Base-by-base conservation (phyloP, 2,329 filamentous ascomycete genomes). In the Pseudocercospora crystallina region DNA sequence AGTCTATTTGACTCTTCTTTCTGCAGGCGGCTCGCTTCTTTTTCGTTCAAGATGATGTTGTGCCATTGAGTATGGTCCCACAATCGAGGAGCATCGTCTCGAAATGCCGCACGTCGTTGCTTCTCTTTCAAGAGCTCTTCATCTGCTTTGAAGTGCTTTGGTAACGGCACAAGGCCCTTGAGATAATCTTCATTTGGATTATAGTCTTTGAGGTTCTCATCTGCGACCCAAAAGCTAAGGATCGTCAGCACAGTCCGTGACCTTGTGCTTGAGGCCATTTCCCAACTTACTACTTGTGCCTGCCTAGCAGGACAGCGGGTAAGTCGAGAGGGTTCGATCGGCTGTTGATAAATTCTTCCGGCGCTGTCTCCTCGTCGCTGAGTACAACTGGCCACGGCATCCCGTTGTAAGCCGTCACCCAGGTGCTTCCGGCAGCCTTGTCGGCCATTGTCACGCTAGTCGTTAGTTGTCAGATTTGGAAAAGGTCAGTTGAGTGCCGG, bases 351-450 rank as follows among this genome's bases (percentile, higher is more conserved):
- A 59, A 61, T 2, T 15, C 8, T 9, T 37, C n/a, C 2, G 60
- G 60, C 8, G 46, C 26, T 3, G 41, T 31, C 2, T 49, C 32
- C 9, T 51, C 53, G 38, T 45, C 40, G 42, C 60, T 60, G 3
- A 64, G 30, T 39, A 64, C 52, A 0, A 61, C 56, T 30, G 60
- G 61, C 60, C 60, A 64, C 8, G 36, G 31, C 31, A 50, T 41
- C 1, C 46, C 48, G 0, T 54, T 41, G 38, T 54, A 51, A 13
- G 26, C 34, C 13, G 46, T 43, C 11, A 60, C 33, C 44, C 57
- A 63, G 2, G 49, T 56, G 45, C 43, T 52, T 14, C 55, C 55
- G 15, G 37, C 15, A 4, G 38, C 44, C 17, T 40, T 49, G 17
- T 35, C 30, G 8, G 5, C 14, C 26, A 26, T 13, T 43, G 12